Evolutionary conservation across 73 alveolate genomes (phyloP), one percentile per base, ranked within the genome.

Genomic region (Uronychia setigera): DNA sequence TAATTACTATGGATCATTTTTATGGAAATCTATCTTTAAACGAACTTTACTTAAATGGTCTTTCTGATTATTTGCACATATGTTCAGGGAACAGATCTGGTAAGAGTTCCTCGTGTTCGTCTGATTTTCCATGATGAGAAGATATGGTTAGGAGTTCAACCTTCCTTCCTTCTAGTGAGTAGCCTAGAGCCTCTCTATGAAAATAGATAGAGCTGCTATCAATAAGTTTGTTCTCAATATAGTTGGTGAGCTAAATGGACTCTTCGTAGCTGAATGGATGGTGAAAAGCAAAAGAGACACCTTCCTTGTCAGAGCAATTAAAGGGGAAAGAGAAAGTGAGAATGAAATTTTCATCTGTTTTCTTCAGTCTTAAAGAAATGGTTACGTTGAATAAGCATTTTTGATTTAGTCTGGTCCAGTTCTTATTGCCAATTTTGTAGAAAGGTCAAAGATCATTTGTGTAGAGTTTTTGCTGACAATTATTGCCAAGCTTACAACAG

Each of bases 21-120:
- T 94, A 76, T 93, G 94, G 81, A 97, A 78, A 34, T 97, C 99
- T 14, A 97, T 99, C 76, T 99, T 87, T 26, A 98, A 97, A 28
- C 99, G 94, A 67, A 98, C 99, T 83, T 95, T 98, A 59, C 74
- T 32, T 80, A n/a, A 13, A 33, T 14, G 89, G 89, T 0, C 89
- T 59, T 26, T 60, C 27, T 31, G 82, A 1, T 9, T 82, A n/a
- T n/a, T 35, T 46, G 26, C 78, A 82, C 31, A 0, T 28, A 19
- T 30, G 76, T 1, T 87, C 88, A 30, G 88, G 87, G 58, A 80
- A 81, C 31, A 59, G 33, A 31, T 67, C 86, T 14, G 81, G 33
- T 0, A 87, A 1, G 57, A 67, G 60, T 0, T 80, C 94, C 59
- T 91, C 96, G 46, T 80, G 27, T 60, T 81, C 86, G 0, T 87